phyloP scores from a whole-genome alignment of 1,284 basidiomycete species.

The Malassezia obtusa region DNA sequence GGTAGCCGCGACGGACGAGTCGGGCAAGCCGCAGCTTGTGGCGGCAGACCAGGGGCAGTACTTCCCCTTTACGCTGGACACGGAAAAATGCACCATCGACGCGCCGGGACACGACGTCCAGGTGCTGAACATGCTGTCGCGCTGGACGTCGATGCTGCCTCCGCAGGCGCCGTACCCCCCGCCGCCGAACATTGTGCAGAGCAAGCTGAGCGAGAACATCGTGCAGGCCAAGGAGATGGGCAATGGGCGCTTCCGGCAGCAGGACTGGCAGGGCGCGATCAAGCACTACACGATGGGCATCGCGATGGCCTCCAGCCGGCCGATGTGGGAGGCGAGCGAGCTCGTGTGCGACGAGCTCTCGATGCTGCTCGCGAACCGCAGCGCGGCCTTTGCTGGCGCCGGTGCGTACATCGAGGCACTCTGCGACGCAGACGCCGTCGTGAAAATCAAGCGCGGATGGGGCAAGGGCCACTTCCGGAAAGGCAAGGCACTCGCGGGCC shows the following conservation, averaged over 20 bases:
- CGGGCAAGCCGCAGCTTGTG: slow-evolving; percentile 9
- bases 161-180: slow-evolving; percentile 42
- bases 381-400: slow-evolving; percentile 68
- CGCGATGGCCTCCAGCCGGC: slow-evolving; percentile 68
- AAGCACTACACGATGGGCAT: slow-evolving; percentile 74
- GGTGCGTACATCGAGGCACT: slow-evolving; percentile 71
- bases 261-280: slow-evolving; percentile 63
- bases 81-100: not conserved
- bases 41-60: slow-evolving; percentile 7
- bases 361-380: slow-evolving; percentile 78
- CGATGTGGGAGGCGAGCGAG: slow-evolving; percentile 76
- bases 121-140: slow-evolving; percentile 44
- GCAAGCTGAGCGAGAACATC: slow-evolving; percentile 36
- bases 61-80: slow-evolving; percentile 9
- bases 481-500: slow-evolving; percentile 72
- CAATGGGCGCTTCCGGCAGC: slow-evolving; percentile 35
- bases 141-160: slow-evolving; percentile 33
- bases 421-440: slow-evolving; percentile 82
- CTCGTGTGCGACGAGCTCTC: slow-evolving; percentile 80
- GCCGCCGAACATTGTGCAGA: slow-evolving; percentile 43
- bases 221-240: slow-evolving; percentile 44
- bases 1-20: not conserved
- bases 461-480: slow-evolving; percentile 90
- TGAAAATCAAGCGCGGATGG: slow-evolving; percentile 75
- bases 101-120: slow-evolving; percentile 31